A percentile compares a stretch with the other conserved stretches of the same genome.
These are phyloP conservation scores for Yarrowia sp. DNA, from an alignment of 805 yeast genomes.

Conservation along the genomic window DNA sequence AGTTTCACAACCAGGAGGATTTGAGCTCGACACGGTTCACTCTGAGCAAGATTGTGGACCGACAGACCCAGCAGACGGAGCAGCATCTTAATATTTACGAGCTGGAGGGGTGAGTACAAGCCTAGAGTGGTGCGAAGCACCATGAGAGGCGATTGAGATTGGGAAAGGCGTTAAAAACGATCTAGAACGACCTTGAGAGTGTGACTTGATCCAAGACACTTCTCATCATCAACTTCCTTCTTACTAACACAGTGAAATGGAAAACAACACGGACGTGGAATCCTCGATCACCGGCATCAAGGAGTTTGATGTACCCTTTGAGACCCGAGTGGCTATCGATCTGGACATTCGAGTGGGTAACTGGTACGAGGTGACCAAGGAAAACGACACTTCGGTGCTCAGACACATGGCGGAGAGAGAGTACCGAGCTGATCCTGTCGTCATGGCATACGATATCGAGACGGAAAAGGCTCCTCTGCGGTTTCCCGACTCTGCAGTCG, in stretches of 20 bases:
- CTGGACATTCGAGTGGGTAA: slow-evolving; percentile 83
- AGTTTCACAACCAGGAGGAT: slow-evolving; percentile 77
- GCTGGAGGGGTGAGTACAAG: slow-evolving; percentile 31
- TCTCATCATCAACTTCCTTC: neutral
- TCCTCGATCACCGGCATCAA: slow-evolving; percentile 74
- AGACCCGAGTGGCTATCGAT: slow-evolving; percentile 95
- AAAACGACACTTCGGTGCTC: slow-evolving; percentile 61
- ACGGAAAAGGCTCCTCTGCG: slow-evolving; percentile 96
- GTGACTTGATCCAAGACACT: no score
- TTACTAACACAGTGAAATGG: slow-evolving; percentile 41
- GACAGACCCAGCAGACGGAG: slow-evolving; percentile 16
- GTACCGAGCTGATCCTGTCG: slow-evolving; percentile 97
- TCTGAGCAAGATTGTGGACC: slow-evolving; percentile 28
- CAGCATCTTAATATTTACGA: slow-evolving; percentile 37
- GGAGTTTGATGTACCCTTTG: slow-evolving; percentile 97
- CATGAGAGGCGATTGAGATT: no score
- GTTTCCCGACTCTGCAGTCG: slow-evolving; percentile 90
- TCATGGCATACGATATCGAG: slow-evolving; percentile 95
- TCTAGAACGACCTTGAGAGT: no score
- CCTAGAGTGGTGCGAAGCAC: no score
- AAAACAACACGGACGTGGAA: slow-evolving; percentile 59
- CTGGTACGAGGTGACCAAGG: slow-evolving; percentile 85
- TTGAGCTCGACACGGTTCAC: slow-evolving; percentile 49
- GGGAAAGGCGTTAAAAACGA: no score
- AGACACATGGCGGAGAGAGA: slow-evolving; percentile 73